Percentiles rank a stretch among this genome's conserved stretches.
phyloP scores from a whole-genome alignment of 1,284 basidiomycete species.

The Entoloma clypeatum region DNA sequence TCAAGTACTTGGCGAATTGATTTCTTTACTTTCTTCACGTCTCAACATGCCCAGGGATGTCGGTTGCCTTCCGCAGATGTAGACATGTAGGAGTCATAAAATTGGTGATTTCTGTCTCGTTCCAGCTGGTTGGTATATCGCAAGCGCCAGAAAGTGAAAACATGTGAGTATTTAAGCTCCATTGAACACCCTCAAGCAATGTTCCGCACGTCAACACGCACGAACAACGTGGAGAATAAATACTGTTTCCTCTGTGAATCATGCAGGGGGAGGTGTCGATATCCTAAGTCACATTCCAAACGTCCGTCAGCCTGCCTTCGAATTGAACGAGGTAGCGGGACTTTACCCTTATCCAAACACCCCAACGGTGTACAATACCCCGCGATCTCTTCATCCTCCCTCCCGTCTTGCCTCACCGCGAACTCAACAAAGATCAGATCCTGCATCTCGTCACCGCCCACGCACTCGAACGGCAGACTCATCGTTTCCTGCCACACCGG shows the following conservation, averaged over 20 bases:
- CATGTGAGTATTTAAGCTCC: too few relatives aligned
- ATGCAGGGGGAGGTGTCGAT: constrained; percentile 83
- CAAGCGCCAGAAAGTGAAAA: too few relatives aligned
- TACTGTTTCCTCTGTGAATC: constrained; percentile 82
- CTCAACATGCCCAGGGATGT: too few relatives aligned
- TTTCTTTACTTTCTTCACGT: too few relatives aligned
- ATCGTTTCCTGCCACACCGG: constrained; percentile 77
- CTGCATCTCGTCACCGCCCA: constrained; percentile 57
- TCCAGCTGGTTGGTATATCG: too few relatives aligned
- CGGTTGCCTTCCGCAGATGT: too few relatives aligned
- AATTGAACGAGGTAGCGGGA: constrained; percentile 5
- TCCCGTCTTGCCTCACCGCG: constrained; percentile 58
- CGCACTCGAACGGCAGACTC: constrained; percentile 62
- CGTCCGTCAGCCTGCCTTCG: neutral
- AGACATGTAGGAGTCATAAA: too few relatives aligned
- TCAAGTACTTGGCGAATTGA: too few relatives aligned
- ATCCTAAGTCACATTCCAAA: constrained; percentile 49
- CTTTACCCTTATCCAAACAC: constrained; percentile 66
- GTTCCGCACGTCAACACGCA: constrained; percentile 51
- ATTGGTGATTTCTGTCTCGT: too few relatives aligned
- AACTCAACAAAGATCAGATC: constrained; percentile 81
- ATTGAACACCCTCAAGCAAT: too few relatives aligned
- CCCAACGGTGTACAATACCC: constrained; percentile 64
- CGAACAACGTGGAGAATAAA: constrained; percentile 87
- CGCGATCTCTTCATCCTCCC: constrained; percentile 59